Conservation (phyloP, 805 yeast genomes). For the Lipomyces yamadae region DNA sequence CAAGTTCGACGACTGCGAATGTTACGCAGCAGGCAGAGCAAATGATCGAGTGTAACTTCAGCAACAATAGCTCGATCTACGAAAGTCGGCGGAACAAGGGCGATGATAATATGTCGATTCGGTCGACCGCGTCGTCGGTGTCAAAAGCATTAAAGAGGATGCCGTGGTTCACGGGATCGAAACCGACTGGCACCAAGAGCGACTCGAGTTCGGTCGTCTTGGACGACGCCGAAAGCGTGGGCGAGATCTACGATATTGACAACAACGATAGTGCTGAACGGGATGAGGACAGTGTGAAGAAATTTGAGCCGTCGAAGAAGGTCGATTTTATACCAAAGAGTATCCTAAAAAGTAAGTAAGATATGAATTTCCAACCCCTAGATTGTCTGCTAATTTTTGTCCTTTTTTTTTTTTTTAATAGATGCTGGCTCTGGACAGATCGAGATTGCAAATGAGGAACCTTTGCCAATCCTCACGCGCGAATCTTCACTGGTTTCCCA, state of each 20-base stretch:
- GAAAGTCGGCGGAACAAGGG: slow-evolving; percentile 12
- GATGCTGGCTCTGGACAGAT: neutral
- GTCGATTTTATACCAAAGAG: slow-evolving; percentile 19
- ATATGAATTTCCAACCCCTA: neutral
- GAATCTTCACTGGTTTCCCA: slow-evolving; percentile 21
- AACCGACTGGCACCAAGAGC: slow-evolving; percentile 11
- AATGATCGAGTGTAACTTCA: slow-evolving; percentile 22
- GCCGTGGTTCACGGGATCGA: slow-evolving; percentile 10
- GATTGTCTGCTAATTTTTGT: neutral
- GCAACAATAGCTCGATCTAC: slow-evolving; percentile 10
- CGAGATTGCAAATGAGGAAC: neutral
- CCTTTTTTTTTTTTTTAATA: neutral
- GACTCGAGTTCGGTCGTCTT: neutral
- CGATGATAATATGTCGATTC: slow-evolving; percentile 27
- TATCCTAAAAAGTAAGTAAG: slow-evolving; percentile 31
- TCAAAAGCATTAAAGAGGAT: slow-evolving; percentile 26
- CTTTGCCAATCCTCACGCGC: slow-evolving; percentile 20
- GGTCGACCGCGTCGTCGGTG: slow-evolving; percentile 29
- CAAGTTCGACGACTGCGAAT: neutral
- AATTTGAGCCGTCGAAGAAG: slow-evolving; percentile 13
- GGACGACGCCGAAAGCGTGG: slow-evolving; percentile 10
- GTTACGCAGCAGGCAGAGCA: slow-evolving; percentile 1
- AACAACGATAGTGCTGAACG: neutral
- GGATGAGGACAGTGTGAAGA: slow-evolving; percentile 6
- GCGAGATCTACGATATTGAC: slow-evolving; percentile 3